Base-by-base conservation (phyloP, 2,329 filamentous ascomycete species). In the Fusarium sp. region DNA sequence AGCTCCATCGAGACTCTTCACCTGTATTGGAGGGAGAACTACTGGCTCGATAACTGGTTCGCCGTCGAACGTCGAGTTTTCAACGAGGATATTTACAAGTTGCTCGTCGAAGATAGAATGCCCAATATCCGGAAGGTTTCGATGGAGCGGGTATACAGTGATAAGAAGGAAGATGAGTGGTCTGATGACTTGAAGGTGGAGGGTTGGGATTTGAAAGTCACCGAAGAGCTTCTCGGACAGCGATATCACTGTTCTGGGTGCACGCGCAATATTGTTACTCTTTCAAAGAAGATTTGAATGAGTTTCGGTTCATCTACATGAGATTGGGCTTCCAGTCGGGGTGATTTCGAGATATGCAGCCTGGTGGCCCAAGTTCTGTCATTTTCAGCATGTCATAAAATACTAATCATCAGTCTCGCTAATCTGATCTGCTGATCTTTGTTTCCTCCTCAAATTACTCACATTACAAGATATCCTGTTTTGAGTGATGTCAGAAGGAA, bases 51-150 rank as follows among this genome's bases (percentile, higher is more conserved):
- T 2, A 15, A 2, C 10, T 14, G 10, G 31, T 17, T 2, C 14
- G 5, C 4, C 14, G 14, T 5, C 14, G 31, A 14, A 7, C 42
- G 45, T 5, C 8, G 29, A 3, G 10, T 6, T 13, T 2, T 31
- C 6, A 48, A 46, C 20, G 10, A 35, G n/a, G 39, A 18, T 4
- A 6, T 60, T 3, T 27, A 51, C 15, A 11, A 37, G 1, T n/a
- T 67, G 4, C 10, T 68, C 14, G 8, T 33, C 0, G 23, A 51
- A 4, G 8, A 17, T 0, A 20, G 29, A 20, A 7, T 42, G 17
- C 65, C 54, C 2, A 23, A 51, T 33, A 54, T 69, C n/a, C 47
- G 25, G 13, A 31, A 66, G 33, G n/a, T 69, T 8, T 13, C 18
- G 8, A 6, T 61, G 3, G 65, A 69, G 21, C 17, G 45, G 13